Conservation (phyloP, 2,329 filamentous ascomycete genomes). For the Nemania sp. region DNA sequence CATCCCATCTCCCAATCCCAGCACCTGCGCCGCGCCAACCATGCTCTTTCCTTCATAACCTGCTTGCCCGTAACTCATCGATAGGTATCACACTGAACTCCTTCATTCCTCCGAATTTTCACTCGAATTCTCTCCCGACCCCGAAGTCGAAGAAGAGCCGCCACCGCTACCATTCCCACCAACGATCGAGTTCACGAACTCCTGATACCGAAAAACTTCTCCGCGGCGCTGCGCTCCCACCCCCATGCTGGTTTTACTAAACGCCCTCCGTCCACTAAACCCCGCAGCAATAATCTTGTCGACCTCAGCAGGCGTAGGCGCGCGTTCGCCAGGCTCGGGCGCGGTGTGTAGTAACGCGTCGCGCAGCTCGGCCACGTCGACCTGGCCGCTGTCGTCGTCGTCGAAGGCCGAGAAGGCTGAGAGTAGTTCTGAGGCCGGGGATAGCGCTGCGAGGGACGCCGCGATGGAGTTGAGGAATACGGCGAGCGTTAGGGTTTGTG, state of each 20-base stretch:
- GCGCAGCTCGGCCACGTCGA: conserved; percentile 80
- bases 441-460: conserved; percentile 71
- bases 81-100: conserved; percentile 24
- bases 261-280: conserved; percentile 81
- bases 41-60: background rate
- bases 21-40: background rate
- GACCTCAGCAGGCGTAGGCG: conserved; percentile 72
- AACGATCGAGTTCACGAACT: conserved; percentile 77
- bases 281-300: conserved; percentile 86
- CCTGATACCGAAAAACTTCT: conserved; percentile 91
- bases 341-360: conserved; percentile 82
- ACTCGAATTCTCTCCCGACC: too few relatives aligned
- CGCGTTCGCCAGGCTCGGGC: conserved; percentile 70
- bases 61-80: background rate
- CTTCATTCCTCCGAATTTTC: conserved; percentile 35
- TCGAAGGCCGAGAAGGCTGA: conserved; percentile 96
- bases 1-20: background rate
- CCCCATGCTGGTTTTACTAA: conserved; percentile 62
- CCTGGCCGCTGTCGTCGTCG: conserved; percentile 90
- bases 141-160: too few relatives aligned
- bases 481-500: conserved; percentile 78
- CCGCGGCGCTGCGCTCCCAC: conserved; percentile 62
- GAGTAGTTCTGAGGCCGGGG: conserved; percentile 76
- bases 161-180: conserved; percentile 49
- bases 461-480: conserved; percentile 84